phyloP scores from a whole-genome alignment of 163 green algal genomes.

The Scenedesmus sp. region DNA sequence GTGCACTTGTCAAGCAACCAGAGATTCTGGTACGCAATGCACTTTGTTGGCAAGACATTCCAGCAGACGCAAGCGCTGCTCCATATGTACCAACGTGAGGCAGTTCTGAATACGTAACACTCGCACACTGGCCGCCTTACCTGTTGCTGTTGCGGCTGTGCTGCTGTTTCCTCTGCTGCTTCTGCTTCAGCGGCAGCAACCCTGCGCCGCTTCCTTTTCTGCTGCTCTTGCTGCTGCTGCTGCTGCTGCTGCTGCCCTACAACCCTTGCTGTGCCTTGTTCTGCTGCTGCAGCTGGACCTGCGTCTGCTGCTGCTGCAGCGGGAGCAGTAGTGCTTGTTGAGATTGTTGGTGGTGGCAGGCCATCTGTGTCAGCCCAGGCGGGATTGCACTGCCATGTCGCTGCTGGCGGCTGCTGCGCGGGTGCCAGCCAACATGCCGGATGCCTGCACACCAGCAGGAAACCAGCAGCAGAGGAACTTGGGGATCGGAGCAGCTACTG shows the following conservation, averaged over 20 bases:
- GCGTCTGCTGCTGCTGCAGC: not conserved
- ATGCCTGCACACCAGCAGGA: slow-evolving; percentile 6
- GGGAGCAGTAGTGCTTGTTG: not conserved
- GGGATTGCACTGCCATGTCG: slow-evolving; percentile 1
- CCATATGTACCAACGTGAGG: no score
- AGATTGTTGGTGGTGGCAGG: not conserved
- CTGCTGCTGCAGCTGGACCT: not conserved
- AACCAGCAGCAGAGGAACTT: not conserved
- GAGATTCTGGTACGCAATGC: no score
- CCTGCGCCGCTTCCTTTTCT: not conserved
- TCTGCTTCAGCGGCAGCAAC: not conserved
- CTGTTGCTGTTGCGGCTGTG: slow-evolving; percentile 35
- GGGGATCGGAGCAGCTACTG: no score
- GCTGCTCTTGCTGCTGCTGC: slow-evolving; percentile 4
- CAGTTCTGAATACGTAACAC: no score
- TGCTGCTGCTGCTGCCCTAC: not conserved
- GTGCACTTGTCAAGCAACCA: not conserved
- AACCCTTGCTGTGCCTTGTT: not conserved
- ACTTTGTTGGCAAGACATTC: no score
- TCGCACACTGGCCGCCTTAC: not conserved
- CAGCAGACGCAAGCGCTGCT: no score
- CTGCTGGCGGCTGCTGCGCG: slow-evolving; percentile 14
- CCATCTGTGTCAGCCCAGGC: not conserved
- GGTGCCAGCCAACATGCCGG: slow-evolving; percentile 28
- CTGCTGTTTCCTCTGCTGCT: slow-evolving; percentile 5